A percentile compares a stretch with the other conserved stretches of the same genome.
Evolutionary conservation across 2,329 filamentous ascomycete species (phyloP).

Genomic region (Fusarium domesticum): DNA sequence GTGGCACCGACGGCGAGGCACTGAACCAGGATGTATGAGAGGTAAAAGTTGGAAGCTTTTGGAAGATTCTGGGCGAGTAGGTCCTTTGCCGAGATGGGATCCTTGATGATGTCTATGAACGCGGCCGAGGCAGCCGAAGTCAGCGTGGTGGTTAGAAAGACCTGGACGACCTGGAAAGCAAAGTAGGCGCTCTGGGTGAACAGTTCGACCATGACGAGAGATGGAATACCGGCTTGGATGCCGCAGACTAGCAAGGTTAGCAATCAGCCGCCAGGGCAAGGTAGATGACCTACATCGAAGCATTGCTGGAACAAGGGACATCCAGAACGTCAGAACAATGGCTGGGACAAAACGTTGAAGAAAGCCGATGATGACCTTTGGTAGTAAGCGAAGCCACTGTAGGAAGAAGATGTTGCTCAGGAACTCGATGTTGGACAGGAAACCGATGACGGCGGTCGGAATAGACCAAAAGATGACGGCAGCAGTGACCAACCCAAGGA

Average conservation of each 20-base stretch:
- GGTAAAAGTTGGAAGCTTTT: conserved; percentile 87
- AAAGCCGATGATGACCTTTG: conserved; percentile 70
- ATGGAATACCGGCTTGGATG: conserved; percentile 75
- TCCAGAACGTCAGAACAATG: conserved; percentile 74
- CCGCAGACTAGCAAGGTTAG: conserved; percentile 59
- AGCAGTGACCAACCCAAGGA: conserved; percentile 68
- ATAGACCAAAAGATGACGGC: conserved; percentile 85
- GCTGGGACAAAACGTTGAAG: conserved; percentile 82
- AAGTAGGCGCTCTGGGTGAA: conserved; percentile 93
- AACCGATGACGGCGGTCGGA: conserved; percentile 74
- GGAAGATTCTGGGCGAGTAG: conserved; percentile 74
- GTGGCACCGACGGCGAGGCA: conserved; percentile 76
- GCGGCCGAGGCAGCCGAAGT: conserved; percentile 76
- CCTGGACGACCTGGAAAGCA: conserved; percentile 83
- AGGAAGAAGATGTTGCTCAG: conserved; percentile 67
- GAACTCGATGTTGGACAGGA: conserved; percentile 78
- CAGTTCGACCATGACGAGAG: conserved; percentile 74
- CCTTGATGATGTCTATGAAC: conserved; percentile 56
- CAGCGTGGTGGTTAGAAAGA: conserved; percentile 84
- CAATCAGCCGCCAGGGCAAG: background rate
- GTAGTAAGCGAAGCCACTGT: conserved; percentile 69
- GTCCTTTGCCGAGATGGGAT: conserved; percentile 59
- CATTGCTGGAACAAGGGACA: conserved; percentile 80
- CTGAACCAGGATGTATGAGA: conserved; percentile 90
- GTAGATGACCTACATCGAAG: conserved; percentile 53